phyloP scores from a whole-genome alignment of 768 basidiomycete species.

The Boletus reticuloceps region DNA sequence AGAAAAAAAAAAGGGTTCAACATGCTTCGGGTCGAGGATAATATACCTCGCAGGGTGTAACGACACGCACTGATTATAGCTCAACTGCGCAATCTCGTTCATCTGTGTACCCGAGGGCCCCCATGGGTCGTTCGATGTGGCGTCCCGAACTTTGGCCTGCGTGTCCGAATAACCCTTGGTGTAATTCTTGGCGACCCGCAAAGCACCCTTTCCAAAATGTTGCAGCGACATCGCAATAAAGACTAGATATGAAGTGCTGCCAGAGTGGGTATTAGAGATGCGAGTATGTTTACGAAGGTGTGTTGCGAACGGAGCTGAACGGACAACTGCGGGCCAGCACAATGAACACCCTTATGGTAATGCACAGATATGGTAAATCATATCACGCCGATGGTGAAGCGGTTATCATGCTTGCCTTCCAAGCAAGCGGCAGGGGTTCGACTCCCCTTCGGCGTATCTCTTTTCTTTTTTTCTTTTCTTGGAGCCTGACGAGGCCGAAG shows the following conservation, averaged over 20 bases:
- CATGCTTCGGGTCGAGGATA: too few relatives aligned
- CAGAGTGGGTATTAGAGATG: slow-evolving; percentile 12
- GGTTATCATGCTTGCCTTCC: slow-evolving; percentile 94
- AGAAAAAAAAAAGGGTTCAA: too few relatives aligned
- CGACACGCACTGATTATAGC: slow-evolving; percentile 85
- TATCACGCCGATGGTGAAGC: slow-evolving; percentile 69
- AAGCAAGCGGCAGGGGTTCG: slow-evolving; percentile 76
- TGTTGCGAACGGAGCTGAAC: slow-evolving; percentile 22
- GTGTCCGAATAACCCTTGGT: slow-evolving; percentile 95
- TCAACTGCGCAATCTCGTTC: slow-evolving; percentile 97
- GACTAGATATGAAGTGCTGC: background rate
- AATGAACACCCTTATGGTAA: background rate
- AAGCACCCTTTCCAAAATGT: slow-evolving; percentile 79
- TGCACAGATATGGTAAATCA: background rate
- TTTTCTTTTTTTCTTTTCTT: background rate
- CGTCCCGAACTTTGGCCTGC: slow-evolving; percentile 93
- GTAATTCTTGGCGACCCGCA: slow-evolving; percentile 92
- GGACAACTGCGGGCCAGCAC: slow-evolving; percentile 7
- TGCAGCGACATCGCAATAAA: slow-evolving; percentile 52
- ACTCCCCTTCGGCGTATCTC: slow-evolving; percentile 58
- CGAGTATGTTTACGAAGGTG: slow-evolving; percentile 4
- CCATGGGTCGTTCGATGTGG: slow-evolving; percentile 97
- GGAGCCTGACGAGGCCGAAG: too few relatives aligned
- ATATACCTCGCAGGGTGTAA: background rate
- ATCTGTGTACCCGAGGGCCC: slow-evolving; percentile 97